Percentiles rank a stretch among this genome's conserved stretches.
These are phyloP conservation scores for Pleomassaria siparia DNA, from an alignment of 2,329 filamentous ascomycete species.

Conservation along the genomic window DNA sequence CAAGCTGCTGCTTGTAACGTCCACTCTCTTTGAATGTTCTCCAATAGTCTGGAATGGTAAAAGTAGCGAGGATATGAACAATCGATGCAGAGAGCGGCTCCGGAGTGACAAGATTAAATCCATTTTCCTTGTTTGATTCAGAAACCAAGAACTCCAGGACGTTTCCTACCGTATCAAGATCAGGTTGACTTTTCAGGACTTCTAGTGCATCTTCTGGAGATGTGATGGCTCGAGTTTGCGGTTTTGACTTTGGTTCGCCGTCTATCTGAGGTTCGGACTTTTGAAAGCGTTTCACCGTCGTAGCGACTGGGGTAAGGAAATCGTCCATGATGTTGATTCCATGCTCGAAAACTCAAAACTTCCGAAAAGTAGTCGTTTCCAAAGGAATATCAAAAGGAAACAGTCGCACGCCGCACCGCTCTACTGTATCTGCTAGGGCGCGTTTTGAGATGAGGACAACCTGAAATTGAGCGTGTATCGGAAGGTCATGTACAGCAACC, in stretches of 20 bases:
- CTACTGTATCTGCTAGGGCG: background rate
- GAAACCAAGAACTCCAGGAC: slow-evolving; percentile 56
- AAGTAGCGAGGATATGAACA: slow-evolving; percentile 70
- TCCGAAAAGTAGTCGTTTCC: background rate
- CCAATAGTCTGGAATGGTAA: slow-evolving; percentile 85
- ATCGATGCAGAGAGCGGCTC: slow-evolving; percentile 72
- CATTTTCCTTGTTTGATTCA: slow-evolving; percentile 21
- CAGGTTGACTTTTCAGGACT: slow-evolving; percentile 63
- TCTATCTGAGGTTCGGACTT: slow-evolving; percentile 14
- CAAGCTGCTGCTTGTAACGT: slow-evolving; percentile 50
- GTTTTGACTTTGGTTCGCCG: slow-evolving; percentile 4
- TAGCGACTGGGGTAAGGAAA: slow-evolving; percentile 52
- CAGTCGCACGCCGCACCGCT: background rate
- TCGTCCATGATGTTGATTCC: slow-evolving; percentile 46
- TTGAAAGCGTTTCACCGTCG: slow-evolving; percentile 33
- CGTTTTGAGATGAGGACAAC: too few species aligned
- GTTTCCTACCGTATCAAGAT: slow-evolving; percentile 57
- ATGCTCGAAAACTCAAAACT: slow-evolving; percentile 9
- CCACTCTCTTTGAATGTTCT: slow-evolving; percentile 52
- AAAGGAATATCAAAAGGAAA: background rate
- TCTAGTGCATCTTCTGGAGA: slow-evolving; percentile 58
- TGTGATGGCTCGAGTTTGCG: slow-evolving; percentile 2
- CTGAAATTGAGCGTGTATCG: background rate
- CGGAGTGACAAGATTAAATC: slow-evolving; percentile 63
- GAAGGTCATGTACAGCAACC: background rate